Conservation (phyloP, 805 yeast genomes). For the Grigorovia humatica region DNA sequence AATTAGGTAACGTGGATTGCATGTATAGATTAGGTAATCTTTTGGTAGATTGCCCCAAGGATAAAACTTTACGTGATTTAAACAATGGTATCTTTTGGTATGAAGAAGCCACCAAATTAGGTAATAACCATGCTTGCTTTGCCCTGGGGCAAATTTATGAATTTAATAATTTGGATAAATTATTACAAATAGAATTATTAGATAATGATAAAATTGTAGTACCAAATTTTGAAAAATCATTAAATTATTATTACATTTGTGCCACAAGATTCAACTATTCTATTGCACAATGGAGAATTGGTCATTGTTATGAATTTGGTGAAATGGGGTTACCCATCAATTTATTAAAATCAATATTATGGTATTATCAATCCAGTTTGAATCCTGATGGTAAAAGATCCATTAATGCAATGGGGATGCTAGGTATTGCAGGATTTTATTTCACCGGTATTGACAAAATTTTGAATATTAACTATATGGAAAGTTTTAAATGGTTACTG, state of each 20-base stretch:
- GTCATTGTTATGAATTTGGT: slow-evolving; percentile 67
- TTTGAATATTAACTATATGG: slow-evolving; percentile 44
- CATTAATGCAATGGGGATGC: slow-evolving; percentile 50
- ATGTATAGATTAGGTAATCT: slow-evolving; percentile 57
- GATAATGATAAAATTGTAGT: background rate
- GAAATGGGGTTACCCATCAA: slow-evolving; percentile 41
- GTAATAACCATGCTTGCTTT: slow-evolving; percentile 45
- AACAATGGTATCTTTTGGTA: slow-evolving; percentile 40
- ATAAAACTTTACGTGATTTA: background rate
- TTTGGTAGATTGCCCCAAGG: slow-evolving; percentile 25
- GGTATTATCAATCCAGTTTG: slow-evolving; percentile 60
- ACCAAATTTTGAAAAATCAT: slow-evolving; percentile 23
- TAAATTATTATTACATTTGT: slow-evolving; percentile 46
- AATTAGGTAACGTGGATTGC: slow-evolving; percentile 47
- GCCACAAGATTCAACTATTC: slow-evolving; percentile 48
- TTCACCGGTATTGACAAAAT: slow-evolving; percentile 55
- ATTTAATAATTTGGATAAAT: slow-evolving; percentile 28
- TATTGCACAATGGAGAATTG: slow-evolving; percentile 60
- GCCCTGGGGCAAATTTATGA: slow-evolving; percentile 51
- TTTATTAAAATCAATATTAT: slow-evolving; percentile 52
- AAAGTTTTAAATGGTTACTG: slow-evolving; percentile 59
- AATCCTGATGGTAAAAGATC: slow-evolving; percentile 31
- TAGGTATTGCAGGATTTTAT: slow-evolving; percentile 71
- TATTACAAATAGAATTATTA: slow-evolving; percentile 10
- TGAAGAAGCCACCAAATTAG: slow-evolving; percentile 33